Conservation (phyloP, 192 early-diverging fungal genomes). For the Backusella morwellensis region DNA sequence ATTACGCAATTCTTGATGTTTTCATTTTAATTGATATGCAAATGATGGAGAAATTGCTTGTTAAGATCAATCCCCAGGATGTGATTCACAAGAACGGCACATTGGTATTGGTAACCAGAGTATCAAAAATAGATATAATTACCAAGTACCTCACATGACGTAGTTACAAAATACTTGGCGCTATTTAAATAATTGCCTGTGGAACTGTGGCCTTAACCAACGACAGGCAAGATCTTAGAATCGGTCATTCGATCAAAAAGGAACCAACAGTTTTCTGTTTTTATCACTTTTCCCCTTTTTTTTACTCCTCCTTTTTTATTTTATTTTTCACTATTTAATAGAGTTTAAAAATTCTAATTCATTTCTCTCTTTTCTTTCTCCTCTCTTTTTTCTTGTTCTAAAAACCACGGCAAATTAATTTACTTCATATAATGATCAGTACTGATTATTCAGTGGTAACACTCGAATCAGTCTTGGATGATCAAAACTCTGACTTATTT, state of each 20-base stretch:
- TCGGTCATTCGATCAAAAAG: constrained; percentile 2
- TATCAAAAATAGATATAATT: not conserved
- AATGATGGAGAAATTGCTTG: not conserved
- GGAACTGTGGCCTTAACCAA: not conserved
- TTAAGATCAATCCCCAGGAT: not conserved
- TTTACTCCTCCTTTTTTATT: not conserved
- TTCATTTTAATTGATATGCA: not conserved
- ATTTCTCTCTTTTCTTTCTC: not conserved
- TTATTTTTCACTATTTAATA: not conserved
- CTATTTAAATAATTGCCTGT: not conserved
- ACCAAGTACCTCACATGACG: not conserved
- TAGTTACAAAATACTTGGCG: not conserved
- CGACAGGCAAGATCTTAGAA: not conserved
- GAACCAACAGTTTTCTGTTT: constrained; percentile 1
- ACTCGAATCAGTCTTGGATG: constrained; percentile 16
- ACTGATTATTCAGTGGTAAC: not conserved
- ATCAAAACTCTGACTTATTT: not conserved
- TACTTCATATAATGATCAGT: not conserved
- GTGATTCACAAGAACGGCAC: not conserved
- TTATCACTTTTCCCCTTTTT: not conserved
- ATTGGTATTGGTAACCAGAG: not conserved
- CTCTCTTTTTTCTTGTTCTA: not conserved
- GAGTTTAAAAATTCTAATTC: constrained; percentile 1
- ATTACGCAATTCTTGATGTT: not conserved
- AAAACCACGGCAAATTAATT: not conserved